These are phyloP conservation scores for Termitomyces sp. DNA, from an alignment of 768 basidiomycete species.

Conservation along the genomic window DNA sequence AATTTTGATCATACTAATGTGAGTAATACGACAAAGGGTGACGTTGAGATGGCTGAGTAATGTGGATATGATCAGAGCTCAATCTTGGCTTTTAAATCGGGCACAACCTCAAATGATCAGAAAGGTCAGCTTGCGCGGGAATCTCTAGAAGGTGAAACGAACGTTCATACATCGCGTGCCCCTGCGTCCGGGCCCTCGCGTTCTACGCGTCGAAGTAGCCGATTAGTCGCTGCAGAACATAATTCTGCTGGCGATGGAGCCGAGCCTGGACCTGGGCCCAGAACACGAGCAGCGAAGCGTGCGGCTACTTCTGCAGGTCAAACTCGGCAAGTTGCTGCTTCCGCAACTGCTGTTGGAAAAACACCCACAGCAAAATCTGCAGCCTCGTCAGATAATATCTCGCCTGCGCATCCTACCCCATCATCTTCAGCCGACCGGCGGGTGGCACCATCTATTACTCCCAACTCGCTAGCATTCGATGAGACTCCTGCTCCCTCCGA, in stretches of 20 bases:
- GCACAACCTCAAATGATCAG: not conserved
- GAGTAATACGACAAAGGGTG: not conserved
- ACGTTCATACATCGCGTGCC: not conserved
- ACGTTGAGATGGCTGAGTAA: not conserved
- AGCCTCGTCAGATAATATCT: slow-evolving; percentile 3
- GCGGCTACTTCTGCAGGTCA: slow-evolving; percentile 3
- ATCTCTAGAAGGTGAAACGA: not conserved
- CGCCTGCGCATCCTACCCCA: not conserved
- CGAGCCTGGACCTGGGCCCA: slow-evolving; percentile 8
- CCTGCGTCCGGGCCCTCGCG: slow-evolving; percentile 10
- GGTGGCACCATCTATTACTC: not conserved
- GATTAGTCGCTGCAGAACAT: not conserved
- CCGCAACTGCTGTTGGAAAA: slow-evolving; percentile 6
- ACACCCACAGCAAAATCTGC: slow-evolving; percentile 10
- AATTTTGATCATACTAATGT: not conserved
- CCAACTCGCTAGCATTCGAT: not conserved
- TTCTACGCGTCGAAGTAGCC: slow-evolving; percentile 13
- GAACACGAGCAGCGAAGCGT: slow-evolving; percentile 13
- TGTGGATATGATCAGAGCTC: slow-evolving; percentile 9
- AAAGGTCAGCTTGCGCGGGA: not conserved
- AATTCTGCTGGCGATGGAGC: not conserved
- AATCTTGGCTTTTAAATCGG: slow-evolving; percentile 6
- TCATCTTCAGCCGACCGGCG: not conserved
- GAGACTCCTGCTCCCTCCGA: not conserved
- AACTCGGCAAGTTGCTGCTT: slow-evolving; percentile 5